Conservation (phyloP, 176 grass and related monocot species). For the Ampelocalamus luodianensis region DNA sequence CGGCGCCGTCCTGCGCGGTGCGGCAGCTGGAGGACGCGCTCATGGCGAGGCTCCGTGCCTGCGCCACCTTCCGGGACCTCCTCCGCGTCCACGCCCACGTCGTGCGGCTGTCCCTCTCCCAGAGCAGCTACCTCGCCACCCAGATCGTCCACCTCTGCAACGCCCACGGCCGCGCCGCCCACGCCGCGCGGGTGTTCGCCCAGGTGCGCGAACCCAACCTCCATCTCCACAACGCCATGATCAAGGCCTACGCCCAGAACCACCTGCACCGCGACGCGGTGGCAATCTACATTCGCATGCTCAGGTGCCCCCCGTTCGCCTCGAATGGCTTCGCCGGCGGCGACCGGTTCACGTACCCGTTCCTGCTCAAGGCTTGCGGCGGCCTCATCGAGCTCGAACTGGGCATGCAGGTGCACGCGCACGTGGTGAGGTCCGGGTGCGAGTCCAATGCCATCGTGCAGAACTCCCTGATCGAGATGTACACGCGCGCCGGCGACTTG, state of each 20-base stretch:
- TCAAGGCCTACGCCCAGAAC: conserved; percentile 71
- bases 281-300: conserved; percentile 50
- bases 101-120: conserved; percentile 46
- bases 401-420: conserved; percentile 54
- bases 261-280: conserved; percentile 49
- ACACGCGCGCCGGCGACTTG: conserved; percentile 44
- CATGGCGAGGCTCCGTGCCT: conserved; percentile 47
- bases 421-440: conserved; percentile 53
- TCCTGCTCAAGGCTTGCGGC: conserved; percentile 64
- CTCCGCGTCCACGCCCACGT: conserved; percentile 53
- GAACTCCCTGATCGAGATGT: conserved; percentile 74
- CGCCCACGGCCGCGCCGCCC: conserved; percentile 44
- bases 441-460: conserved; percentile 50
- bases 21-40: conserved; percentile 56
- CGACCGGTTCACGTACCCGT: conserved; percentile 81
- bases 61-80: conserved; percentile 48
- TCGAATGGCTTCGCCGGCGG: conserved; percentile 28
- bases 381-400: conserved; percentile 35
- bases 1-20: background rate
- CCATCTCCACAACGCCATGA: conserved; percentile 65
- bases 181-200: conserved; percentile 59
- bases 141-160: conserved; percentile 67
- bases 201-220: conserved; percentile 52
- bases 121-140: conserved; percentile 67
- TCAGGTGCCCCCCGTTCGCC: conserved; percentile 14